phyloP scores from a whole-genome alignment of 768 basidiomycete genomes.

The Leccinum boreale region DNA sequence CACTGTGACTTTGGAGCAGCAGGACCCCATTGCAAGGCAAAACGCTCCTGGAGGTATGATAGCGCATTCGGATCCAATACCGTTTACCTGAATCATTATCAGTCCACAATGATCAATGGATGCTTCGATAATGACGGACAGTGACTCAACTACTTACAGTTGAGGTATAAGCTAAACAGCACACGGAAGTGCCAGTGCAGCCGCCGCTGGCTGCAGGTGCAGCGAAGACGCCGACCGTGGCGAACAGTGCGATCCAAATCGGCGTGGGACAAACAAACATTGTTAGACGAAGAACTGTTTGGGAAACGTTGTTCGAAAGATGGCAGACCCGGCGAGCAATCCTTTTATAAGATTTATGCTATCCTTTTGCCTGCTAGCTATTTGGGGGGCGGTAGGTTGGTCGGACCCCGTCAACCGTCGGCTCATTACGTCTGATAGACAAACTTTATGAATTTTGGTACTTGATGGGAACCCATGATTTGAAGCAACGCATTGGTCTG shows the following conservation, averaged over 20 bases:
- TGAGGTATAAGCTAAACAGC: neutral
- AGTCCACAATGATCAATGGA: neutral
- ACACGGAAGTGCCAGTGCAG: neutral
- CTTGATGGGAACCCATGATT: too few species aligned
- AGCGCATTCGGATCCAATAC: neutral
- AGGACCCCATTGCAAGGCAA: neutral
- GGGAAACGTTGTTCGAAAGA: too few species aligned
- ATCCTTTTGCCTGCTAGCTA: too few species aligned
- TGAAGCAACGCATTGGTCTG: too few species aligned
- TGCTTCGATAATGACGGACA: neutral
- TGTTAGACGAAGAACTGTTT: too few species aligned
- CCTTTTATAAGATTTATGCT: too few species aligned
- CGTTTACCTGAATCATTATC: neutral
- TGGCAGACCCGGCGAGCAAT: neutral
- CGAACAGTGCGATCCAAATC: neutral
- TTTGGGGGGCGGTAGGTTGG: too few species aligned
- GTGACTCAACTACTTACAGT: neutral
- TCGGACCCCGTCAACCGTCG: too few species aligned
- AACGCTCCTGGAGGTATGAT: neutral
- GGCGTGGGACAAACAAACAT: conserved; percentile 6
- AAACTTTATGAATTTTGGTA: too few species aligned
- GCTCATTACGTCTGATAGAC: too few species aligned
- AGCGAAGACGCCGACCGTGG: neutral
- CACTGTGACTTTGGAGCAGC: neutral
- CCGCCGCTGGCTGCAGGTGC: neutral